Percentiles rank a stretch among this genome's conserved stretches.
Evolutionary conservation across 805 yeast species (phyloP).

Genomic region (Yueomyces sinensis): DNA sequence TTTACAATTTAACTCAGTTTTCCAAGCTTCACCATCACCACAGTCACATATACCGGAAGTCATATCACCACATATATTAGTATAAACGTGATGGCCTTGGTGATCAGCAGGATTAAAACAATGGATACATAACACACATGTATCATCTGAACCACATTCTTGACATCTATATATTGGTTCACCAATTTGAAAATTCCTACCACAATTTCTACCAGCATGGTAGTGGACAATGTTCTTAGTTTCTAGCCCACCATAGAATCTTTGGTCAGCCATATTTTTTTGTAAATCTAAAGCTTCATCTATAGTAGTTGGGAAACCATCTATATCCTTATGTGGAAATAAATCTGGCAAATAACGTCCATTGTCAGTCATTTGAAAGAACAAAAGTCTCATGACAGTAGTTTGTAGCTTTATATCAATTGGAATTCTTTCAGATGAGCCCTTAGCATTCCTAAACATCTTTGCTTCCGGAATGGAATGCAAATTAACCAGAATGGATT

Average conservation of each 20-base stretch:
- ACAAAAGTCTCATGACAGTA: conserved; percentile 15
- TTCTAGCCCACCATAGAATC: neutral
- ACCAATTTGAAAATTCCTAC: conserved; percentile 44
- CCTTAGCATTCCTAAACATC: conserved; percentile 7
- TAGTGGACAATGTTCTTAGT: conserved; percentile 11
- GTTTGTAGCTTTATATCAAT: conserved; percentile 10
- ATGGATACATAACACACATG: conserved; percentile 62
- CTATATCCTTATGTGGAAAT: conserved; percentile 18
- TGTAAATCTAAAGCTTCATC: neutral
- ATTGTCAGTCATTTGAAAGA: conserved; percentile 23
- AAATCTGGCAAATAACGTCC: conserved; percentile 24
- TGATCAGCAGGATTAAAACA: conserved; percentile 67
- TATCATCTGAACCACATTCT: conserved; percentile 66
- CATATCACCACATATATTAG: conserved; percentile 37
- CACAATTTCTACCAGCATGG: conserved; percentile 57
- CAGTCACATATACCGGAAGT: conserved; percentile 59
- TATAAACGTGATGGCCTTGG: conserved; percentile 46
- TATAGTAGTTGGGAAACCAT: neutral
- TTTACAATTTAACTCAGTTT: conserved; percentile 36
- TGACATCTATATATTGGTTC: conserved; percentile 61
- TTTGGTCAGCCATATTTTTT: neutral
- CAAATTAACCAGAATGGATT: conserved; percentile 7
- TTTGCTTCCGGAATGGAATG: conserved; percentile 8
- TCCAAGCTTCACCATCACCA: conserved; percentile 60
- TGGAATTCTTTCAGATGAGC: conserved; percentile 12